phyloP scores from a whole-genome alignment of 2,329 filamentous ascomycete species.

The Cladosporium oxysporum region DNA sequence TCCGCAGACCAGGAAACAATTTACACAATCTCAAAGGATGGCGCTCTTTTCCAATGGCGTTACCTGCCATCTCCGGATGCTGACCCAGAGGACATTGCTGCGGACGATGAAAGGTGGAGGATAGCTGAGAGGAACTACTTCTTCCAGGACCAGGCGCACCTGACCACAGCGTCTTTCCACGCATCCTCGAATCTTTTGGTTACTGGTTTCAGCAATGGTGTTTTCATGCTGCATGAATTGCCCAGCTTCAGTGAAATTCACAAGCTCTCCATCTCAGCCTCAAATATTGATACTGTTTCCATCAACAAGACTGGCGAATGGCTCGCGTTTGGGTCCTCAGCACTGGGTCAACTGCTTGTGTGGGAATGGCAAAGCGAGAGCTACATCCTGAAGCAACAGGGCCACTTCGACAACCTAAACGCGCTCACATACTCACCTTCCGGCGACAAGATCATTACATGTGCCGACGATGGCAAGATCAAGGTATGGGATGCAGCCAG shows the following conservation, averaged over 20 bases:
- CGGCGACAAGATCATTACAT: slow-evolving; percentile 88
- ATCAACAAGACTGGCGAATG: slow-evolving; percentile 95
- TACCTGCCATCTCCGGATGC: slow-evolving; percentile 63
- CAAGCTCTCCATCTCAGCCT: slow-evolving; percentile 90
- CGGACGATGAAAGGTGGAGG: slow-evolving; percentile 78
- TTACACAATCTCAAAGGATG: slow-evolving; percentile 95
- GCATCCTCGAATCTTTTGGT: slow-evolving; percentile 87
- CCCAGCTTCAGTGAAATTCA: slow-evolving; percentile 96
- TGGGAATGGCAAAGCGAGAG: slow-evolving; percentile 99
- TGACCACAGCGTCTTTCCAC: slow-evolving; percentile 91
- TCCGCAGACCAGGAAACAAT: slow-evolving; percentile 92
- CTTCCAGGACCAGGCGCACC: slow-evolving; percentile 82
- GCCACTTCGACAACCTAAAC: slow-evolving; percentile 96
- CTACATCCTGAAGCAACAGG: slow-evolving; percentile 97
- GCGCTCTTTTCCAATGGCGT: slow-evolving; percentile 92
- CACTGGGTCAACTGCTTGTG: slow-evolving; percentile 90
- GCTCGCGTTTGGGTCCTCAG: slow-evolving; percentile 95
- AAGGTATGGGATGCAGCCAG: slow-evolving; percentile 98
- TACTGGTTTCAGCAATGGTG: slow-evolving; percentile 89
- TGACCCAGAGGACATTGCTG: slow-evolving; percentile 55
- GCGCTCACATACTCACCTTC: slow-evolving; percentile 90
- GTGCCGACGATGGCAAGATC: slow-evolving; percentile 94
- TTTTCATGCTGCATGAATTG: slow-evolving; percentile 93
- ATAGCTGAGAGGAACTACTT: slow-evolving; percentile 93
- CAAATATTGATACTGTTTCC: slow-evolving; percentile 90